Evolutionary conservation across 768 basidiomycete species (phyloP), one percentile per base, ranked within the genome.

Genomic region (Russula olivacea): DNA sequence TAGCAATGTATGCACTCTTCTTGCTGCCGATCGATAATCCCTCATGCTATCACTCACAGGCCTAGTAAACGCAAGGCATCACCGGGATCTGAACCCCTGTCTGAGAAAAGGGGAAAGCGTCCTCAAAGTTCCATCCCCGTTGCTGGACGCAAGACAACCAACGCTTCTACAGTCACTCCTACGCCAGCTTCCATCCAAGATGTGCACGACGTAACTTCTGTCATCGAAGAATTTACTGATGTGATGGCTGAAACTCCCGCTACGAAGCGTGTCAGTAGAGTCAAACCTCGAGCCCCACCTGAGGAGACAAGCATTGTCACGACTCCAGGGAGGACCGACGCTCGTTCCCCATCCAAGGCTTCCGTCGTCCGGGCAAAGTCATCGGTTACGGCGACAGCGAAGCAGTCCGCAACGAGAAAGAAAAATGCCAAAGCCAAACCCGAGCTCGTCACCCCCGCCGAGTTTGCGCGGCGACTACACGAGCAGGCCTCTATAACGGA

Each of bases 271-370:
- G 36, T 17, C 36, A 21, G 19, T 14, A 43, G n/a, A 14, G 40
- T 7, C 49, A 53, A 45, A 32, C 11, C 19, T 4, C n/a, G 14
- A 19, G 21, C 23, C 6, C 21, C 40, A 12, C 4, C 23, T 25
- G 55, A 54, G 7, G 65, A 68, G 34, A 58, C 65, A 15, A 61
- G 65, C 17, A 59, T 12, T 4, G 19, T 68, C 23, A 66, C 64
- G 2, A 56, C 61, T 1, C 58, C 67, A 4, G 56, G 58, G 0
- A 57, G 12, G 5, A 38, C 21, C 5, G 34, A 49, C 32, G 36
- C 47, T 48, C 53, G 36, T 17, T 28, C 57, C 6, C 52, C 30
- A 32, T 49, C 52, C 19, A 21, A 45, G 12, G 9, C 59, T 55
- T 48, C 57, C 41, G 25, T 38, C 14, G 38, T 32, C 6, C 55